Evolutionary conservation across 2,329 filamentous ascomycete species (phyloP), one percentile per base, ranked within the genome.

Genomic region (Emericellopsis atlantica): DNA sequence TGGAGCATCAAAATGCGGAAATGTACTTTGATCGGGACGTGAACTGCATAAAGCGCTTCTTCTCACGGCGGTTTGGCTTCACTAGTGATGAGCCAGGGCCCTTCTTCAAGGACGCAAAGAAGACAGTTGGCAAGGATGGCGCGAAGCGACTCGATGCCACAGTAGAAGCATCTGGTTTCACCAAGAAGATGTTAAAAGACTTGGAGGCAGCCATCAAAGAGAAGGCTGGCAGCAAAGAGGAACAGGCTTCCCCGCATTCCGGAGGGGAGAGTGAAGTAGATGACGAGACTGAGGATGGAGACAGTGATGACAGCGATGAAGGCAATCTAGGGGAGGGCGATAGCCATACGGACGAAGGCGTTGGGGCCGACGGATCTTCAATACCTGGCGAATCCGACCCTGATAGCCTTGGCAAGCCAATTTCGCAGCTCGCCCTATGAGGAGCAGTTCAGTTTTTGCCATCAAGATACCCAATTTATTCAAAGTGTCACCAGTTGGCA

Each of bases 21-120:
- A 93, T 89, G 76, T 96, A 98, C 62, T 98, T 98, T 59, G 85
- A 96, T 57, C 81, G 92, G 47, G 92, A 98, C 52, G 89, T 98
- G 12, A 79, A 85, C 47, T 98, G 93, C 61, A 82, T 98, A 53
- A 96, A 95, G 65, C 79, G 84, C 26, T 98, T 94, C 60, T 98
- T 98, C 56, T 73, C 85, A 54, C 74, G 89, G 18, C 78, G 87
- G 24, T 98, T 95, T 60, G 81, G 87, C 49, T 98, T 96, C 56
- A 79, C 79, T 4, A 82, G 80, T 56, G 83, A 89, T 32, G 77
- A 82, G 46, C 77, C 81, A 0, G 93, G 92, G 0, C 93, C 92
- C 0, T 86, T 84, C 58, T 95, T 88, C 62, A 76, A 78, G 39
- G 83, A 94, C 46, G 86, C 87, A 18, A 84, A 81, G 55, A 92